phyloP scores from a whole-genome alignment of 2,329 filamentous ascomycete genomes.

The Clonostachys sp. region DNA sequence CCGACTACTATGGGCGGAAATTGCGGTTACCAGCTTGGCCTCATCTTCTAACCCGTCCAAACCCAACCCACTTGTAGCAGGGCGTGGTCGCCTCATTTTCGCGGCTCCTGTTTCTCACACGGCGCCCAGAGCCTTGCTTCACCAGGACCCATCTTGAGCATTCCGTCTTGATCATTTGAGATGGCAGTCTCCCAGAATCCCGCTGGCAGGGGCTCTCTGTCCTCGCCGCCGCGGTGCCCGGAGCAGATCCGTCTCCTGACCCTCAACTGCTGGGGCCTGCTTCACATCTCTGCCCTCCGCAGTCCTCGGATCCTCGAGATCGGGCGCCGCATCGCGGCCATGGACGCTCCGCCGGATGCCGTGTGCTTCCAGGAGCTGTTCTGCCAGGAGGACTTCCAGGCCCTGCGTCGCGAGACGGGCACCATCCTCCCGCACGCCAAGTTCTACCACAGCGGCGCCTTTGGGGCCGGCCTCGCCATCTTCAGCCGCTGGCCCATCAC shows the following conservation, averaged over 20 bases:
- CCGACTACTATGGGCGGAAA: no score
- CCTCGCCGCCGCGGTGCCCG: constrained; percentile 24
- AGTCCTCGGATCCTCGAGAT: constrained; percentile 78
- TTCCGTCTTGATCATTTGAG: no score
- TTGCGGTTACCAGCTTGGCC: no score
- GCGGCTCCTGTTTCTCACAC: no score
- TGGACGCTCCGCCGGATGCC: constrained; percentile 71
- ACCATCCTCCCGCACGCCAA: constrained; percentile 82
- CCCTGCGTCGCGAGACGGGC: constrained; percentile 69
- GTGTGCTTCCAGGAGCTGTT: constrained; percentile 96
- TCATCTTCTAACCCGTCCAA: no score
- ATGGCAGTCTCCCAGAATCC: no score
- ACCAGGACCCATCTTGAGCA: no score
- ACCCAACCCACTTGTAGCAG: no score
- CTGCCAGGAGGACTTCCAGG: constrained; percentile 78
- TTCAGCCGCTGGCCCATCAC: constrained; percentile 90
- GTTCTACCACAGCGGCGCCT: constrained; percentile 86
- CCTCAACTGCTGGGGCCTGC: constrained; percentile 96
- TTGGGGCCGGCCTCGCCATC: constrained; percentile 85
- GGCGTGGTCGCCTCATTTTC: no score
- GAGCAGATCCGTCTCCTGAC: constrained; percentile 73
- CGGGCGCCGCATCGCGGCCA: constrained; percentile 68
- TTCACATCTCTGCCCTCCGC: constrained; percentile 76
- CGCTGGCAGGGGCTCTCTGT: background rate
- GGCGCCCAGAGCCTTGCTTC: no score